phyloP scores from a whole-genome alignment of 208 protist genomes.

The Leptomonas seymouri region DNA sequence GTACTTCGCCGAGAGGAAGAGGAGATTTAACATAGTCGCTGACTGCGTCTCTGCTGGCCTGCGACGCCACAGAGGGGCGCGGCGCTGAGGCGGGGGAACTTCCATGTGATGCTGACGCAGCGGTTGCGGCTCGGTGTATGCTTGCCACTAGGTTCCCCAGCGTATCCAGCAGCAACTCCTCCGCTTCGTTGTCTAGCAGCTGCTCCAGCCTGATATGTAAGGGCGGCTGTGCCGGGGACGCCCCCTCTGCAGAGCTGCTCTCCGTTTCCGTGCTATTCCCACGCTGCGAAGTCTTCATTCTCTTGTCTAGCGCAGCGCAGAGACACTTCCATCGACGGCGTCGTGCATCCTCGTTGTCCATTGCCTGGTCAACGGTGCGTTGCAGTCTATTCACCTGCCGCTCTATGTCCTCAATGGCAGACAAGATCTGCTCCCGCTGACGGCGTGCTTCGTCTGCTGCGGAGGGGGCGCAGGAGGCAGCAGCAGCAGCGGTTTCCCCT shows the following conservation, averaged over 20 bases:
- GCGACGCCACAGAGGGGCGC: not conserved
- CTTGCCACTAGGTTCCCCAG: not conserved
- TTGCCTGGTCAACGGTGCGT: conserved; percentile 46
- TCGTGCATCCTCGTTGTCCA: conserved; percentile 31
- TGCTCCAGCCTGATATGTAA: not conserved
- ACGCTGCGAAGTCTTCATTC: not conserved
- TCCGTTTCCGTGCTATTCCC: not conserved
- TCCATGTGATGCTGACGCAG: not conserved
- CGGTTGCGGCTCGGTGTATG: not conserved
- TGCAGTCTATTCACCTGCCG: conserved; percentile 52
- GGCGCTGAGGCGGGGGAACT: not conserved
- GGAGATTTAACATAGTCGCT: too few species aligned
- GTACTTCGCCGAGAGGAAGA: too few species aligned
- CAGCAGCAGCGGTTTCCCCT: not conserved
- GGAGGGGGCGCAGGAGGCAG: not conserved
- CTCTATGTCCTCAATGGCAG: conserved; percentile 55
- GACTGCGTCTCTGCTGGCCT: not conserved
- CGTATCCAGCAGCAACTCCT: not conserved
- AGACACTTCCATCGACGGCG: conserved; percentile 35
- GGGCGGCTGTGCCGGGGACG: not conserved
- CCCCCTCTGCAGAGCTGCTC: not conserved
- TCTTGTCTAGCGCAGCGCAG: conserved; percentile 25
- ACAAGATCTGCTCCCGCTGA: conserved; percentile 49
- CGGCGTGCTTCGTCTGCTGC: conserved; percentile 24
- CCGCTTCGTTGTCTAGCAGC: not conserved